Evolutionary conservation across 495 filamentous ascomycete species (phyloP).

Genomic region (Aspergillus bertholletiae): DNA sequence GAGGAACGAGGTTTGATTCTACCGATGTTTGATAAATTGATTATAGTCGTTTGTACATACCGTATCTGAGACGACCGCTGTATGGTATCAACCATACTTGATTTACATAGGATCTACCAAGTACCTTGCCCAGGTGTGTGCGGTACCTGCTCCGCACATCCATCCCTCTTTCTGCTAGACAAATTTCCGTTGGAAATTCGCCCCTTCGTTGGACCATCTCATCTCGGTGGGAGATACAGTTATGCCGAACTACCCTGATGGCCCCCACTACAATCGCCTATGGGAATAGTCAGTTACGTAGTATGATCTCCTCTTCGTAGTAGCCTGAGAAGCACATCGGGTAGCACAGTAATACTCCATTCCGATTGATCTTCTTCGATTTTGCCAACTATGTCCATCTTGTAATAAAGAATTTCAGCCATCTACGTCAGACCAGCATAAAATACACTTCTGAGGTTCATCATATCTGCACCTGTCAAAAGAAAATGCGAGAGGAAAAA

Average conservation of each 20-base stretch:
- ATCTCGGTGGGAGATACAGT: not conserved
- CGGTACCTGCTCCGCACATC: conserved; percentile 5
- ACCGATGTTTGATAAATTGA: not conserved
- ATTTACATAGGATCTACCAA: conserved; percentile 1
- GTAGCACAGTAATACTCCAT: not conserved
- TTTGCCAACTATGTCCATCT: not conserved
- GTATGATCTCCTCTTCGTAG: not conserved
- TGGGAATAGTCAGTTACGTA: conserved; percentile 8
- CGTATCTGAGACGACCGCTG: not conserved
- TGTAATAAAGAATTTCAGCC: not conserved
- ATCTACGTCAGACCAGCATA: not conserved
- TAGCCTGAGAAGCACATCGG: not conserved
- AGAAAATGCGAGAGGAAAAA: not conserved
- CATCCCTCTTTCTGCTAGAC: not conserved
- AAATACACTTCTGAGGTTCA: not conserved
- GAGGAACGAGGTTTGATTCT: not conserved
- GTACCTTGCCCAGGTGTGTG: not conserved
- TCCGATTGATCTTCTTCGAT: not conserved
- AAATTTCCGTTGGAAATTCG: not conserved
- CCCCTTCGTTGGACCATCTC: not conserved
- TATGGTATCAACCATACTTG: not conserved
- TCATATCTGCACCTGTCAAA: not conserved
- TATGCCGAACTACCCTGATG: conserved; percentile 1
- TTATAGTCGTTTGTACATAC: not conserved
- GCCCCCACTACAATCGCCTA: conserved; percentile 5